Base-by-base conservation (phyloP, 805 yeast genomes). In the Saturnispora quitensis region DNA sequence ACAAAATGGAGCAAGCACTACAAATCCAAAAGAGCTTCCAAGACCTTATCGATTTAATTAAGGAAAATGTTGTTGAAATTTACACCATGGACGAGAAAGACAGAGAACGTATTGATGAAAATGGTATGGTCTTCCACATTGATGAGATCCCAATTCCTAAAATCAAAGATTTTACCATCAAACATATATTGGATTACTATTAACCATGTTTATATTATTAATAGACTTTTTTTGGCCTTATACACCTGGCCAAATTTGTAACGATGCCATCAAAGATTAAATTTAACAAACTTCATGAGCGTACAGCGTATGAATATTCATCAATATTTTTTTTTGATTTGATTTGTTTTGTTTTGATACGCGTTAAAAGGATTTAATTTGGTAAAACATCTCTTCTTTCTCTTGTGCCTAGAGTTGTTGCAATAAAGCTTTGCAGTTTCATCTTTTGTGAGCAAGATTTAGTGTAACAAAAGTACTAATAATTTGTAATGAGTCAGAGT, bases 41-140 rank as follows among this genome's bases (percentile, higher is more conserved):
- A 17, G 86, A 79, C 25, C 72, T 90, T 36, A 54, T 81, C 2
- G 72, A 62, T 1, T 70, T 81, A 43, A 67, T 91, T 52, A 73
- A 73, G 50, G 81, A 74, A n/a, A 74, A 84, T 57, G 71, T 86
- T 27, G 76, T 65, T 17, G 97, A 90, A 66, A 86, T 93, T 24
- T 91, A 86, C 69, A 72, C 76, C 45, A 81, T 89, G 66, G 83
- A 86, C 57, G 96, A 89, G 60, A 79, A 79, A 58, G 97, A 90
- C 60, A 76, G 97, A 58, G 95, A 89, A 68, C 80, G 98, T 67
- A 69, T 86, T 52, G 91, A 90, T 64, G 97, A 90, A 40, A 80
- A 87, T 55, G 98, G 98, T 1, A 82, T 85, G 56, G 77, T 87
- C 10, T 91, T 88, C 60, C 73, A 79, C 55, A 75, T 87, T 34